Percentiles rank a stretch among this genome's conserved stretches.
phyloP scores from a whole-genome alignment of 495 filamentous ascomycete genomes.

The Gamarada debralockiae region DNA sequence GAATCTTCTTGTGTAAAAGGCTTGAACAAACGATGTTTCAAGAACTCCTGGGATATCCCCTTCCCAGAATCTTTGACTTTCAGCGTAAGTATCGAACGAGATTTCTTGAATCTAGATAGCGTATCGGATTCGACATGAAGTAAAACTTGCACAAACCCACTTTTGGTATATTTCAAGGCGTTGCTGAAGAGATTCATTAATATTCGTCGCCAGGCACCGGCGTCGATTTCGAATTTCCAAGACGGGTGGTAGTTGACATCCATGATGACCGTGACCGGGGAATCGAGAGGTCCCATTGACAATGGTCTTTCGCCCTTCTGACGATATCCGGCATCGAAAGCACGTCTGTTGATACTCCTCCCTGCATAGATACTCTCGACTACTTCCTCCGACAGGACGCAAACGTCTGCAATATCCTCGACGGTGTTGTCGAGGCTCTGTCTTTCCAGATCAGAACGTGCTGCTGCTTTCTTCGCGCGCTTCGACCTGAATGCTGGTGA shows the following conservation, averaged over 20 bases:
- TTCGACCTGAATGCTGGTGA: constrained; percentile 1
- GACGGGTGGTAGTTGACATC: constrained; percentile 28
- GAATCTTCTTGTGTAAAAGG: constrained; percentile 71
- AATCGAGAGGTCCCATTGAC: constrained; percentile 12
- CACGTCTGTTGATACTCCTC: constrained; percentile 24
- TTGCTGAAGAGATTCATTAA: constrained; percentile 46
- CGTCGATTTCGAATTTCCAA: constrained; percentile 33
- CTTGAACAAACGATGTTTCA: constrained; percentile 61
- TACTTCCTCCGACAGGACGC: constrained; percentile 35
- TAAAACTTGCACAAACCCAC: constrained; percentile 21
- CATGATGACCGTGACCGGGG: constrained; percentile 30
- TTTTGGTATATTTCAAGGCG: constrained; percentile 36
- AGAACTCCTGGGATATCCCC: constrained; percentile 66
- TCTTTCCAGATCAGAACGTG: not conserved
- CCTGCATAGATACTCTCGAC: constrained; percentile 40
- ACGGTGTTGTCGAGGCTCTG: constrained; percentile 12
- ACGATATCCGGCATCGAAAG: constrained; percentile 3
- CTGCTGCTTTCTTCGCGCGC: constrained; percentile 16
- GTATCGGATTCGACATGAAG: constrained; percentile 14
- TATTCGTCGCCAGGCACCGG: constrained; percentile 41
- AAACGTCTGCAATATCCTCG: constrained; percentile 29
- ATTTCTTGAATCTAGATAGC: not conserved
- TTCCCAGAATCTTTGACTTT: constrained; percentile 29
- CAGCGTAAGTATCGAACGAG: constrained; percentile 18
- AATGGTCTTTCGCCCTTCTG: constrained; percentile 4